Percentiles rank a stretch among this genome's conserved stretches.
These are phyloP conservation scores for Clitopilus hobsonii DNA, from an alignment of 768 basidiomycete genomes.

Conservation along the genomic window DNA sequence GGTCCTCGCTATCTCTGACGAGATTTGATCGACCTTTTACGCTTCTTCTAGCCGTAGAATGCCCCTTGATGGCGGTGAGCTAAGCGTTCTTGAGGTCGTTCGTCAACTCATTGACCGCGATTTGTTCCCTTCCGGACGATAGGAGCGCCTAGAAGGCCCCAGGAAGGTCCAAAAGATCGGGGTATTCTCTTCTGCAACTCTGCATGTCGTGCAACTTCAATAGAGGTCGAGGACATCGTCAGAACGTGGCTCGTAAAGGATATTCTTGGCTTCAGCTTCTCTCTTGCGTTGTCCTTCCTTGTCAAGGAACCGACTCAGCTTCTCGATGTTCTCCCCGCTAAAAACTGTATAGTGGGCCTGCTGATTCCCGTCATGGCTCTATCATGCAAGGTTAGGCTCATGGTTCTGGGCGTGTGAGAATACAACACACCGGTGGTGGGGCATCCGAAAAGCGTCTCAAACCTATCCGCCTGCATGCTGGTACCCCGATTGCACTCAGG, in stretches of 20 bases:
- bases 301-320: slow-evolving; percentile 65
- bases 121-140: neutral
- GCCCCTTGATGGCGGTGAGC: neutral
- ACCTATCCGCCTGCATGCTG: slow-evolving; percentile 65
- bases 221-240: slow-evolving; percentile 65
- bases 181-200: neutral
- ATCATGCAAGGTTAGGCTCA: slow-evolving; percentile 1
- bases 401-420: neutral
- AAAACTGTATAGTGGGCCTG: slow-evolving; percentile 76
- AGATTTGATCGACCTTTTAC: neutral
- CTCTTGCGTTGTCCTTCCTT: slow-evolving; percentile 58
- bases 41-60: neutral
- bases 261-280: slow-evolving; percentile 54
- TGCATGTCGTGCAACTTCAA: slow-evolving; percentile 19
- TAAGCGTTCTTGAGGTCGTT: neutral
- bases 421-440: slow-evolving; percentile 52
- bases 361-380: slow-evolving; percentile 68
- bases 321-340: slow-evolving; percentile 58
- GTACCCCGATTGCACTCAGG: slow-evolving; percentile 77
- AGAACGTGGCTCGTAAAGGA: slow-evolving; percentile 53
- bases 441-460: slow-evolving; percentile 73
- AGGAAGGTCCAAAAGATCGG: neutral
- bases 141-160: neutral
- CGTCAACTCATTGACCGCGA: neutral
- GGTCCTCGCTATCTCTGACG: neutral